Conservation (phyloP, 805 yeast species). For the Scheffersomyces spartinae region DNA sequence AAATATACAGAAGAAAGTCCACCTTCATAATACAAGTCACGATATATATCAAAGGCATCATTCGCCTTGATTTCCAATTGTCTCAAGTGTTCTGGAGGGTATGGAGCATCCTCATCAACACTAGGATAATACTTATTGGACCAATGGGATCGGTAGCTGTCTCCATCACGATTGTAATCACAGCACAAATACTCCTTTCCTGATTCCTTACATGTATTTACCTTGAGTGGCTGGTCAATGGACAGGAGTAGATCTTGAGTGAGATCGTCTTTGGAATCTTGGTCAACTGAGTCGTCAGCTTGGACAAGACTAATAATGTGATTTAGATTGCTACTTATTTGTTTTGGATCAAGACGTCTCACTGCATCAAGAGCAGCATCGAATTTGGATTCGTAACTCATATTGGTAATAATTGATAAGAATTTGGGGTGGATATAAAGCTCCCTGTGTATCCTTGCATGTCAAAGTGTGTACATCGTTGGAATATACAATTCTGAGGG, state of each 20-base stretch:
- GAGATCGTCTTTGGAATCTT: too few species aligned
- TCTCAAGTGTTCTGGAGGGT: constrained; percentile 57
- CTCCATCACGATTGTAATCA: constrained; percentile 93
- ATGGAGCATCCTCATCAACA: constrained; percentile 59
- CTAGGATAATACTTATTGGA: constrained; percentile 58
- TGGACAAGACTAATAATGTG: constrained; percentile 25
- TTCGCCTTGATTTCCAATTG: constrained; percentile 72
- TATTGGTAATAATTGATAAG: constrained; percentile 1
- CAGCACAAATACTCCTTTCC: constrained; percentile 73
- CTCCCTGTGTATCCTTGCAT: neutral
- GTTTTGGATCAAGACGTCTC: constrained; percentile 29
- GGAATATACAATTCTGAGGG: neutral
- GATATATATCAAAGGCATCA: constrained; percentile 82
- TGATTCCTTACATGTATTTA: constrained; percentile 35
- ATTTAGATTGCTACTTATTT: constrained; percentile 19
- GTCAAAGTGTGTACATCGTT: too few species aligned
- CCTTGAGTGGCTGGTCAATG: constrained; percentile 73
- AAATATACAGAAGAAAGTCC: constrained; percentile 82
- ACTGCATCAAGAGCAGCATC: constrained; percentile 29
- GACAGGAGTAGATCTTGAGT: constrained; percentile 83
- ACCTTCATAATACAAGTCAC: constrained; percentile 92
- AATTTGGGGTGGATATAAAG: neutral
- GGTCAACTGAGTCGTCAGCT: too few species aligned
- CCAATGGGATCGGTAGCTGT: constrained; percentile 88
- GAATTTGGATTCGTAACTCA: constrained; percentile 22